phyloP scores from a whole-genome alignment of 495 filamentous ascomycete genomes.

The Platismatia glauca region DNA sequence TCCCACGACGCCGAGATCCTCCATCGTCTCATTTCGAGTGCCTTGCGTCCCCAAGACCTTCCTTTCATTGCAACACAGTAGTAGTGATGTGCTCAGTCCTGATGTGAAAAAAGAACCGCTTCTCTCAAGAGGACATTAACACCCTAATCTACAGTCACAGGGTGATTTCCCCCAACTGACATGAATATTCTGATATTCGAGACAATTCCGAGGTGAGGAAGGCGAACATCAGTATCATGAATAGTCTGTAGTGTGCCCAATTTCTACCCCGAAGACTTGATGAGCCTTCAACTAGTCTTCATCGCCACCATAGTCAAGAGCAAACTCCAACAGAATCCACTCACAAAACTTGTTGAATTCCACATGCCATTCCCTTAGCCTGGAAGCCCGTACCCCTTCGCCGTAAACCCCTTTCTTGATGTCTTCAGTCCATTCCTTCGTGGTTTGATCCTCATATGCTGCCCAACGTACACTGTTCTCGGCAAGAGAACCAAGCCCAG shows the following conservation, averaged over 20 bases:
- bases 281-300: slow-evolving; percentile 15
- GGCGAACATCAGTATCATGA: neutral
- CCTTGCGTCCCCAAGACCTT: too few relatives aligned
- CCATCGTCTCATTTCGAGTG: neutral
- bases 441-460: slow-evolving; percentile 67
- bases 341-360: slow-evolving; percentile 87
- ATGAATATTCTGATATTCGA: neutral
- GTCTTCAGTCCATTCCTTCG: slow-evolving; percentile 59
- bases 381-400: slow-evolving; percentile 58
- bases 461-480: slow-evolving; percentile 91
- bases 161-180: too few relatives aligned
- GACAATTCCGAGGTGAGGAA: too few relatives aligned
- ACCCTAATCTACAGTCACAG: too few relatives aligned
- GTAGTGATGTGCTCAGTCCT: neutral
- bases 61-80: neutral
- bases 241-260: neutral
- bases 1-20: neutral
- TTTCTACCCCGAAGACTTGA: neutral
- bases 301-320: slow-evolving; percentile 40
- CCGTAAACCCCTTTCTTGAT: slow-evolving; percentile 67
- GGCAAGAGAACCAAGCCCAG: slow-evolving; percentile 71
- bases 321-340: slow-evolving; percentile 80
- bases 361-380: slow-evolving; percentile 65
- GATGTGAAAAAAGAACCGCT: neutral
- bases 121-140: neutral